Evolutionary conservation across 1,284 basidiomycete genomes (phyloP), one percentile per base, ranked within the genome.

Genomic region (Porodaedalea pini): DNA sequence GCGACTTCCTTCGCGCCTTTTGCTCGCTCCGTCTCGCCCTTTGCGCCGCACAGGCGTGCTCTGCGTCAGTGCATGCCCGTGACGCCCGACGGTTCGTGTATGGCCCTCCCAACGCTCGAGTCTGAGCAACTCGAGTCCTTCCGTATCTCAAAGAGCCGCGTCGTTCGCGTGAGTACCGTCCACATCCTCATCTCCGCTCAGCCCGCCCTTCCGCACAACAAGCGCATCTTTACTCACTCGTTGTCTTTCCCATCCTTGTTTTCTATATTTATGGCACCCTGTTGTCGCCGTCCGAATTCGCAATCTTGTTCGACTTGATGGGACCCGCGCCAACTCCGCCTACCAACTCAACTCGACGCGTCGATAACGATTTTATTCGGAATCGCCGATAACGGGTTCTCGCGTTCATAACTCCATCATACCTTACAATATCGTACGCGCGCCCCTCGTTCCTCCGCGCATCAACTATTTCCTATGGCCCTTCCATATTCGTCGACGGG

Each of bases 91-190:
- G 25, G 4, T 2, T 31, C 23, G 45, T 47, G 23, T 31, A 25
- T 31, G 25, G 25, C 13, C 13, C 45, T 47, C 17, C 45, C 43
- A 32, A 43, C 17, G 15, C 15, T 37, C 13, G 51, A 41, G 11
- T 44, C 29, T 32, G 37, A 25, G 21, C 45, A 31, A 31, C 43
- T 47, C 37, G 50, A 60, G 13, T 6, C 32, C 23, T 60, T 60
- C 49, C 51, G 50, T 13, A 11, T 27, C 31, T 57, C 54, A 21
- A 56, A 56, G 37, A 60, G 58, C 23, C 58, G 58, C 36, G 58
- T 60, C 39, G 21, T 60, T 25, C 55, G 54, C 49, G 58, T 60
- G 50, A 60, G 58, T 60, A 15, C 39, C 32, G 17, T 25, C 36
- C 43, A 27, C 49, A 21, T 36, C 23, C 40, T 25, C 36, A 31